phyloP scores from a whole-genome alignment of 371 early-diverging fungal genomes.

The Mortierella sp. region DNA sequence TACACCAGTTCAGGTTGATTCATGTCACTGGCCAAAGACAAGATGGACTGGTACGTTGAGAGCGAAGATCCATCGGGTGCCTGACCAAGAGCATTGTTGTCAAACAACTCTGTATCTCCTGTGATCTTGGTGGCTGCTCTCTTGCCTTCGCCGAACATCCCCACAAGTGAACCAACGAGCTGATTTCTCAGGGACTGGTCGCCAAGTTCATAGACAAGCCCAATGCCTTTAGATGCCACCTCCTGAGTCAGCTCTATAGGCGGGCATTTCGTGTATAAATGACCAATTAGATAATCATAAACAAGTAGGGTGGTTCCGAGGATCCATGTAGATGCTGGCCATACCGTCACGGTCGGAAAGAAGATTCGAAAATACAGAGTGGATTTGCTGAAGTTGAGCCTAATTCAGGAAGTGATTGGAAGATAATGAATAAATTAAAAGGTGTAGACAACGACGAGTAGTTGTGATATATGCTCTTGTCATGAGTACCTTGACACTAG shows the following conservation, averaged over 20 bases:
- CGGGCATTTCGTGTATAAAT: no score
- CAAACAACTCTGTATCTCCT: constrained; percentile 82
- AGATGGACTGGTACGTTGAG: constrained; percentile 86
- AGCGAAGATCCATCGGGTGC: constrained; percentile 86
- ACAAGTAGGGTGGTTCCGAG: neutral
- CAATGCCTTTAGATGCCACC: constrained; percentile 89
- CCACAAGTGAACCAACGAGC: constrained; percentile 69
- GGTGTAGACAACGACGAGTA: no score
- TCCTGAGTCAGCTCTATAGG: constrained; percentile 78
- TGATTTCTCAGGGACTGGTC: constrained; percentile 75
- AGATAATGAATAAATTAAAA: neutral
- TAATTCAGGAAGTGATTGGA: constrained; percentile 9
- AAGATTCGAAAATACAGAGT: constrained; percentile 78
- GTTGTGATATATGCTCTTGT: no score
- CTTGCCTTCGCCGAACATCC: constrained; percentile 69
- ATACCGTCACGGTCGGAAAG: constrained; percentile 84
- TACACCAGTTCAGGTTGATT: constrained; percentile 95
- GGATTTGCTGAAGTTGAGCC: constrained; percentile 65
- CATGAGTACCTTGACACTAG: constrained; percentile 57
- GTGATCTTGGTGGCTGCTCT: constrained; percentile 77
- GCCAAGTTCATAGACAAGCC: constrained; percentile 87
- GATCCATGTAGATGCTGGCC: neutral
- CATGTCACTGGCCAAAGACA: constrained; percentile 90
- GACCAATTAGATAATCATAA: no score
- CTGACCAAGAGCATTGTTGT: constrained; percentile 74